Evolutionary conservation across 805 yeast genomes (phyloP).

Genomic region (Saccharomycopsis lassenensis): DNA sequence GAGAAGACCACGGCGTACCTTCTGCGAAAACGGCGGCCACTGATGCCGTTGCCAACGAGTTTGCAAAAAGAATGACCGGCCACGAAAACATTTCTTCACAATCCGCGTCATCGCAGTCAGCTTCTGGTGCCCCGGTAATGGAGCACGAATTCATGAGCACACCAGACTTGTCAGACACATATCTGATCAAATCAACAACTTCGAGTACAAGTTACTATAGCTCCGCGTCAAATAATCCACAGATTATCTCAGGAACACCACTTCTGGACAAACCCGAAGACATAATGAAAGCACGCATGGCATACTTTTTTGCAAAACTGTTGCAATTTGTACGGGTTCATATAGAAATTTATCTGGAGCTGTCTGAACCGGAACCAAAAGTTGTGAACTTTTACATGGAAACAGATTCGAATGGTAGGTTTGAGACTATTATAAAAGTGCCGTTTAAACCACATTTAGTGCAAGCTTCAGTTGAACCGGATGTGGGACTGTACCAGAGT

Average conservation of each 20-base stretch:
- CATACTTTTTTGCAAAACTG: slow-evolving; percentile 59
- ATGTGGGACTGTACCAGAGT: slow-evolving; percentile 35
- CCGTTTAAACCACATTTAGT: slow-evolving; percentile 51
- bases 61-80: slow-evolving; percentile 17
- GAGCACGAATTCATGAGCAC: no score
- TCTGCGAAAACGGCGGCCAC: slow-evolving; percentile 19
- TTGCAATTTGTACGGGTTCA: slow-evolving; percentile 45
- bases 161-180: no score
- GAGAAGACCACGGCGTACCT: no score
- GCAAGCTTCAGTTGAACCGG: slow-evolving; percentile 33
- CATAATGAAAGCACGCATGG: slow-evolving; percentile 50
- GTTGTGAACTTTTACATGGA: slow-evolving; percentile 27
- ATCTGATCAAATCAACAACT: no score
- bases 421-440: slow-evolving; percentile 41
- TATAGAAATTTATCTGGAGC: no score
- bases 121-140: no score
- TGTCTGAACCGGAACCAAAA: no score
- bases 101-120: no score
- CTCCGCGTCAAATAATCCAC: no score
- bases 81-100: no score
- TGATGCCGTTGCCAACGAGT: slow-evolving; percentile 7
- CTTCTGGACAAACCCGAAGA: slow-evolving; percentile 28
- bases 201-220: no score
- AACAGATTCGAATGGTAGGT: slow-evolving; percentile 63
- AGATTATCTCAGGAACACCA: no score